Base-by-base conservation (phyloP, 495 filamentous ascomycete genomes). In the Penicillium cinerascens region DNA sequence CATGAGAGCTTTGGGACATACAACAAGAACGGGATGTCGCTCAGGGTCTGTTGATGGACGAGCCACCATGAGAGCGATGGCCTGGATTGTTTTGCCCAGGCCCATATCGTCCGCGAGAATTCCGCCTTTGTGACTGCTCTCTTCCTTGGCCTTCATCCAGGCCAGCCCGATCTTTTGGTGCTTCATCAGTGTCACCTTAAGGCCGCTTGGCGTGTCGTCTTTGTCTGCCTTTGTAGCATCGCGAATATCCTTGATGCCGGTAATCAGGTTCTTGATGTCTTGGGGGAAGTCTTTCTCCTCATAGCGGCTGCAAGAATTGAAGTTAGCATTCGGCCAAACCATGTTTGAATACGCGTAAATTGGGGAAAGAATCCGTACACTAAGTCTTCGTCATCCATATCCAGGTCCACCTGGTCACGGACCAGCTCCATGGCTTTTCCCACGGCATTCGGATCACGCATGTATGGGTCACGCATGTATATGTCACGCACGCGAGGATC, bases 61-160 rank as follows among this genome's bases (percentile, higher is more conserved):
- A n/a, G 83, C 79, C 1, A 92, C 77, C 54, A 98, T 88, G 27
- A 98, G 78, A 2, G 93, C 85, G 20, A 98, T 76, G 15, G 90
- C 83, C 55, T 92, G 88, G 42, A 98, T 87, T 2, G 93, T 98
- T 73, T 98, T 98, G 18, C 93, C 93, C 9, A 98, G 77, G 10
- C 93, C 93, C 93, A 98, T 98, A 44, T 92, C 90, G 63, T 95
- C 89, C 4, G 88, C 91, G 42, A 93, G 78, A 55, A 96, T 90
- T 10, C 90, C 91, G 35, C 91, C 91, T 58, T 87, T 89, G 51
- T 87, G 87, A 3, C 72, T 77, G 13, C 86, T 82, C 42, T 87
- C 81, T 67, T 96, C 91, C 78, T 88, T 90, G 6, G 82, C 76
- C 59, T 84, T 87, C 75, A 95, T 80, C 91, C 91, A 96, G 0